Conservation (phyloP, 805 yeast genomes). For the Wickerhamiella siamensis region DNA sequence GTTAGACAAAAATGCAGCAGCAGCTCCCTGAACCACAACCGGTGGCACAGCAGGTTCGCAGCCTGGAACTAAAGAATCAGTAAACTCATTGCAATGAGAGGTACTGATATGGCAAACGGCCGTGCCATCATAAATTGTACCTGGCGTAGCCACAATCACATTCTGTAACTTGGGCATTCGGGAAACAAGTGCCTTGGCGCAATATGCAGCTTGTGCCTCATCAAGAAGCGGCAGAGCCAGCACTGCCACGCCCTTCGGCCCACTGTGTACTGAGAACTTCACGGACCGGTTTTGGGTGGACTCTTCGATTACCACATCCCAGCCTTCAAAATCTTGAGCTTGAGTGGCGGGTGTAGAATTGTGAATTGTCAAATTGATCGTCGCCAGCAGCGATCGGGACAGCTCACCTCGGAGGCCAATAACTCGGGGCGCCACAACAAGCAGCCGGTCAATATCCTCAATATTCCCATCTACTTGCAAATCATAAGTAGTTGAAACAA, state of each 20-base stretch:
- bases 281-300: background rate
- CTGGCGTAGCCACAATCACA: constrained; percentile 13
- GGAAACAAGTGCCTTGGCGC: constrained; percentile 8
- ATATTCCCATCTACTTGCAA: background rate
- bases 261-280: background rate
- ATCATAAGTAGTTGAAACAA: background rate
- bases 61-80: background rate
- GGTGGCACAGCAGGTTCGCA: constrained; percentile 19
- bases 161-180: constrained; percentile 1
- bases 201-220: constrained; percentile 10
- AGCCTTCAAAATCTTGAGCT: constrained; percentile 2
- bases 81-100: no score
- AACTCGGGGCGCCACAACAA: constrained; percentile 13
- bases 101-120: constrained; percentile 7
- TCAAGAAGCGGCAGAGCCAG: constrained; percentile 10
- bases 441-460: constrained; percentile 1
- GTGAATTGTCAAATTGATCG: background rate
- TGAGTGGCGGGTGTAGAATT: background rate
- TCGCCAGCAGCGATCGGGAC: background rate
- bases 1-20: constrained; percentile 22
- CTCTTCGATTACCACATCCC: constrained; percentile 3
- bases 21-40: constrained; percentile 20
- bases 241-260: constrained; percentile 2
- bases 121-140: constrained; percentile 10
- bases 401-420: background rate